These are phyloP conservation scores for Alternaria angustiovoidea DNA, from an alignment of 2,329 filamentous ascomycete genomes.

Conservation along the genomic window DNA sequence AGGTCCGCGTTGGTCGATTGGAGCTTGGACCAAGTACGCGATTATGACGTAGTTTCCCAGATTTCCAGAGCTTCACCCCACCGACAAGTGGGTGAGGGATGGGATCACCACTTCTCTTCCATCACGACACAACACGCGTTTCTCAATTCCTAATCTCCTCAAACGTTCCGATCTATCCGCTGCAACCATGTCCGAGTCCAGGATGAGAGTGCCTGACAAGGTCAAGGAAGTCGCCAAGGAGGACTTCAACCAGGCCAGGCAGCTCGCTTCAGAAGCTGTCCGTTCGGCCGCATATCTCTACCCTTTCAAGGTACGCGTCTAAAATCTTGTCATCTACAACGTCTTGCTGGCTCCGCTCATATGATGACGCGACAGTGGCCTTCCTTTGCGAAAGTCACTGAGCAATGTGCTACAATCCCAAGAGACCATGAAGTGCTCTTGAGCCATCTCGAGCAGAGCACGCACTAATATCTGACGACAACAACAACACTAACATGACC, in stretches of 20 bases:
- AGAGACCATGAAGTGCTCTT: neutral
- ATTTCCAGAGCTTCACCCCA: constrained; percentile 12
- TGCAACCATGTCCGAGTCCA: constrained; percentile 24
- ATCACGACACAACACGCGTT: constrained; percentile 15
- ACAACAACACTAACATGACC: constrained; percentile 8
- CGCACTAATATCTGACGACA: neutral
- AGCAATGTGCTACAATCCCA: neutral
- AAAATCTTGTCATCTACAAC: neutral
- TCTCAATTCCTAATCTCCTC: constrained; percentile 10
- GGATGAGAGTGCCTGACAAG: constrained; percentile 54
- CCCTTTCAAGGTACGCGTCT: constrained; percentile 70
- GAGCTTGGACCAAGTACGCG: constrained; percentile 12
- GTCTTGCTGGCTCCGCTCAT: neutral
- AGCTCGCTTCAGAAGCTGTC: constrained; percentile 72
- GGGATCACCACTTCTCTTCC: constrained; percentile 4
- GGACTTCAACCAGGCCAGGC: constrained; percentile 73
- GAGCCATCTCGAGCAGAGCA: neutral
- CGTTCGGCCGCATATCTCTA: constrained; percentile 84
- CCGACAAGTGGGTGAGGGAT: constrained; percentile 7
- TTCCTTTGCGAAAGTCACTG: neutral
- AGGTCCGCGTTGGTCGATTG: neutral
- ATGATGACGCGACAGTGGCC: neutral
- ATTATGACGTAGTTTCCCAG: constrained; percentile 21
- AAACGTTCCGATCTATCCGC: constrained; percentile 12
- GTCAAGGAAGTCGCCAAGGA: constrained; percentile 68